phyloP scores from a whole-genome alignment of 352 stramenopile genomes.

The Globisporangium rhizosaccharum region DNA sequence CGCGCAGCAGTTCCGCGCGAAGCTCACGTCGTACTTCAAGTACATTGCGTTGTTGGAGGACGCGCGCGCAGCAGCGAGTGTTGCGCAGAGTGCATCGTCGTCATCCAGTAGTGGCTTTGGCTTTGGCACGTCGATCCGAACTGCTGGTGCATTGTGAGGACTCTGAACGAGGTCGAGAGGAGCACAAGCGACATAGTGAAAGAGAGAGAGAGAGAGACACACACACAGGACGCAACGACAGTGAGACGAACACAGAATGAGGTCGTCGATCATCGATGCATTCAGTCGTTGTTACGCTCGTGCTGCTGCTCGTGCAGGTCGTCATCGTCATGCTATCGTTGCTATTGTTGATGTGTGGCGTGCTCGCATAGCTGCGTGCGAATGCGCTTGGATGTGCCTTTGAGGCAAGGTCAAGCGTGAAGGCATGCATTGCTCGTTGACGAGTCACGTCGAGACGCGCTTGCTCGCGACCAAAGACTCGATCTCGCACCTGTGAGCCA shows the following conservation, averaged over 20 bases:
- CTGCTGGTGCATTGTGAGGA: conserved; percentile 1
- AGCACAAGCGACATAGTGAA: too few species aligned
- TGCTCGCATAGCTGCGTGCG: too few species aligned
- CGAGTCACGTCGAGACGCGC: too few species aligned
- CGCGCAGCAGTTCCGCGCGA: conserved; percentile 30
- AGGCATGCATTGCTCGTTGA: too few species aligned
- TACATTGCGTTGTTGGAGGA: conserved; percentile 45
- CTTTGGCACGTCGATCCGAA: conserved; percentile 9
- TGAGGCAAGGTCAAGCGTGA: too few species aligned
- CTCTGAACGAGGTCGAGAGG: too few species aligned
- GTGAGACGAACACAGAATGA: neutral
- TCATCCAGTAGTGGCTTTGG: conserved; percentile 1
- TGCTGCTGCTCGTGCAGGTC: too few species aligned
- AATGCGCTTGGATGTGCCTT: too few species aligned
- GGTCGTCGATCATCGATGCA: neutral
- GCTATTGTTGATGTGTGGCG: neutral
- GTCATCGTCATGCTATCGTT: too few species aligned
- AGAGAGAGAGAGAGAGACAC: neutral
- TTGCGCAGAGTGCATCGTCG: conserved; percentile 20
- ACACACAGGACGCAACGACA: neutral
- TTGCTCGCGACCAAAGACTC: too few species aligned
- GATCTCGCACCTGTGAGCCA: too few species aligned
- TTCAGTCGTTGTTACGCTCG: too few species aligned
- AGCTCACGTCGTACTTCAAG: conserved; percentile 50
- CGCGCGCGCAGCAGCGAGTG: conserved; percentile 34